Evolutionary conservation across 768 basidiomycete species (phyloP), one percentile per base, ranked within the genome.

Genomic region (Tricholoma saponaceum): DNA sequence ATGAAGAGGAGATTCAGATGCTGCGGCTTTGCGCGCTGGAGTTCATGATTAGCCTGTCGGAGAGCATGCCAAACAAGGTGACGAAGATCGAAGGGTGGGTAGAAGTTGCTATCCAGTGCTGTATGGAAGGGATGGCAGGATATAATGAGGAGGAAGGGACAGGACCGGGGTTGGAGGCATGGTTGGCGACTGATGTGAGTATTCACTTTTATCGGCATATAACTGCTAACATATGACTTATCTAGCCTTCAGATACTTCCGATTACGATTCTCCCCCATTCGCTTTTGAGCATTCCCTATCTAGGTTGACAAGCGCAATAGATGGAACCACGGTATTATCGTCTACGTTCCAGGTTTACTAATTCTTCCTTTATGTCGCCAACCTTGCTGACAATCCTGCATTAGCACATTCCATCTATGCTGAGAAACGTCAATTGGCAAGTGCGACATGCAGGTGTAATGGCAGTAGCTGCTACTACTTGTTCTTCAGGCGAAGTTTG

Each of bases 391-490:
- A 39, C 22, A 8, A 43, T 52, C 2, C 13, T 54, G 3, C n/a
- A 13, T 5, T 43, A 86, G 69, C 84, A 85, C 57, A 91, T 92
- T 13, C 90, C 90, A 0, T 85, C 84, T 0, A 91, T 95, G 86
- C 76, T 95, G 57, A 82, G 80, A 0, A 86, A 82, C 55, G 86
- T 85, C 58, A 89, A 94, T 70, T 96, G 94, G 94, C 79, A 89
- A 54, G 79, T 85, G 23, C 77, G 92, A 23, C 92, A 95, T 64
- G 92, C 91, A 0, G 93, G 89, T 9, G 73, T 95, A 20, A 90
- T 93, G 83, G 90, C 91, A 0, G 87, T 96, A 55, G 90, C 90
- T 0, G 83, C 87, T 0, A 86, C 94, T 52, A 90, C 22, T 14
- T n/a, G 93, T 70, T 93, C 92, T 1, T 90, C 89, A 0, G 83